Evolutionary conservation across 2,329 filamentous ascomycete genomes (phyloP), one percentile per base, ranked within the genome.

Genomic region (Nemania diffusa): DNA sequence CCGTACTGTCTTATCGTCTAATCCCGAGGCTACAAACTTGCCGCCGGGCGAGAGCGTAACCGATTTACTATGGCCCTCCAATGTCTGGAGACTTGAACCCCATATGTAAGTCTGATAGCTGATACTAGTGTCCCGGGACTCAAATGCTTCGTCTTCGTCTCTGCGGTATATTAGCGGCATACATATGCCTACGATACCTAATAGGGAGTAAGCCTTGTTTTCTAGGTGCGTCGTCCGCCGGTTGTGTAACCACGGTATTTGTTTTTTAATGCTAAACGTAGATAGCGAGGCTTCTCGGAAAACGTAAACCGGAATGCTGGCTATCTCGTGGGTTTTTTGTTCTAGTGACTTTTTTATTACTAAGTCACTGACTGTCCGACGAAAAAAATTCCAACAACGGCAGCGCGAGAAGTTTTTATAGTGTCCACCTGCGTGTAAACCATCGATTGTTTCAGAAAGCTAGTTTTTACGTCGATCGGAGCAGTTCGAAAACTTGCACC

Each of bases 91-190:
- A 22, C 55, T n/a, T 11, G 13, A 11, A 6, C 55, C 26, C 55
- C 55, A 57, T 27, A n/a, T 24, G 15, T 48, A 5, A 1, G 26
- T 24, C 32, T 5, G 6, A 70, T 37, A 11, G 34, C 55, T 44
- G 79, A 83, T 2, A 83, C 79, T 17, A 7, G 22, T n/a, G 37
- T 40, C 7, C 57, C 50, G 5, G 50, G 56, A 4, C 1, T 5
- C 20, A 17, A 56, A 60, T 40, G 57, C 62, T 6, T 60, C 11
- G 2, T 32, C 5, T 11, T 48, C 56, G 5, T 48, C 56, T 15
- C 59, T 48, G 11, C 62, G 40, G 5, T 64, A 63, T 57, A 57
- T 52, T 29, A 27, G 34, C 8, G 53, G 15, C 40, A 53, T 59
- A 20, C 51, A 15, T 42, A 52, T 42, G 27, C 15, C 44, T 9